Base-by-base conservation (phyloP, 2,329 filamentous ascomycete species). In the Aspergillus hiratsukae region DNA sequence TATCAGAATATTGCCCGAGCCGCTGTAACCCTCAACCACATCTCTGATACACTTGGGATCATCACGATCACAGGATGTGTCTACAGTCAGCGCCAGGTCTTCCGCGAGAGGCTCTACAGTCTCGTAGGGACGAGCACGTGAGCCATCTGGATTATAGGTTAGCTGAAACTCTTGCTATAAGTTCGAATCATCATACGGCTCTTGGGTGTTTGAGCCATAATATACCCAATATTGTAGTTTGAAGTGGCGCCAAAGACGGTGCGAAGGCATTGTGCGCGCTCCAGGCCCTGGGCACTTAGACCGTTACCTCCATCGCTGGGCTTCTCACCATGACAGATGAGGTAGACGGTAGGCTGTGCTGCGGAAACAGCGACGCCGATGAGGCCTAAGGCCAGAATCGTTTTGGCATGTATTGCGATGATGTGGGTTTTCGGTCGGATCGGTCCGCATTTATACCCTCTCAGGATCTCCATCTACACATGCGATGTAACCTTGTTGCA, bases 291-390 rank as follows among this genome's bases (percentile, higher is more conserved):
- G 0, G 75, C 61, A 54, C 69, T 83, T 48, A 87, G 73, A 2
- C 83, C 83, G 55, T 78, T 71, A 35, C 74, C 73, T 17, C 76
- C 76, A 40, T 76, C 69, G 1, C 64, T 55, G 2, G 84, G 83
- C 69, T 87, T 87, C 69, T 87, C 84, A 57, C 84, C 84, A 61
- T 87, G 84, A 19, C 84, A 81, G 66, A 87, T 87, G 8, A 87
- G 71, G 65, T 85, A 87, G 31, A 87, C 80, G 0, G 79, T 85
- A 1, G 82, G 78, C 9, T 61, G 57, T 14, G 67, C 66, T 3
- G 58, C 53, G 19, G 54, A 58, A 1, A 68, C 21, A 7, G 58
- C 58, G 4, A 60, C 59, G 5, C 59, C 48, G 3, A 63, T 58
- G 29, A 65, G 49, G 46, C 49, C 49, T 14, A 59, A 27, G 4